Percentiles rank a stretch among this genome's conserved stretches.
These are phyloP conservation scores for Ceratocystis variospora DNA, from an alignment of 2,329 filamentous ascomycete species.

Conservation along the genomic window DNA sequence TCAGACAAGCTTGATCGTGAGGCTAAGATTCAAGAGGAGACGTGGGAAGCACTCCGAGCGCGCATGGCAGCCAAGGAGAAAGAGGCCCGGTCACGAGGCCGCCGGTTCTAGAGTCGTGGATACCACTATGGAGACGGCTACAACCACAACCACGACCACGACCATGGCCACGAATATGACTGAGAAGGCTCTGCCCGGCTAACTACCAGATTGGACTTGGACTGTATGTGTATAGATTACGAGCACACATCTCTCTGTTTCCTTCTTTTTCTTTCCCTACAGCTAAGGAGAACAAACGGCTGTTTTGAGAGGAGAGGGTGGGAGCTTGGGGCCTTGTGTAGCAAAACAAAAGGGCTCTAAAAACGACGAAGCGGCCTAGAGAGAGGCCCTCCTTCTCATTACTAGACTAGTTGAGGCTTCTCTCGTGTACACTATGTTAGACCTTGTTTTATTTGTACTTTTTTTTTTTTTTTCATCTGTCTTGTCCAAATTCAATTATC, in stretches of 20 bases:
- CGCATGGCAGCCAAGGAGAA: conserved; percentile 29
- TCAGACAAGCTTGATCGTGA: conserved; percentile 28
- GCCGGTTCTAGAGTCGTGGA: conserved; percentile 9
- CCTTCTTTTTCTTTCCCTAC: not conserved
- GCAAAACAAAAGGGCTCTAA: not conserved
- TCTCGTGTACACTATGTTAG: conserved; percentile 19
- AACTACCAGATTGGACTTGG: not conserved
- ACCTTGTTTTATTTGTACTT: conserved; percentile 18
- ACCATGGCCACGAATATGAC: not conserved
- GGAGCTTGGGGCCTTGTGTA: not conserved
- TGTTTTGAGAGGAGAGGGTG: not conserved
- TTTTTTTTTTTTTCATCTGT: conserved; percentile 7
- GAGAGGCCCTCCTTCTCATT: not conserved
- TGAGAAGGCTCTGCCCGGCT: not conserved
- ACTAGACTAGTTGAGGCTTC: not conserved
- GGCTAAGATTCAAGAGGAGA: conserved; percentile 23
- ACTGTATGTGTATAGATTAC: not conserved
- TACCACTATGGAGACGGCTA: not conserved
- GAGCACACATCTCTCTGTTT: not conserved
- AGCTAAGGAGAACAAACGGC: not conserved
- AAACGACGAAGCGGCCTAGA: not conserved
- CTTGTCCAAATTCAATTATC: not conserved
- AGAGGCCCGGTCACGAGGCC: conserved; percentile 25
- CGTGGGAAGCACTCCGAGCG: conserved; percentile 24
- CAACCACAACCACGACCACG: not conserved